Evolutionary conservation across 768 basidiomycete genomes (phyloP), one percentile per base, ranked within the genome.

Genomic region (Boletus barrowsii): DNA sequence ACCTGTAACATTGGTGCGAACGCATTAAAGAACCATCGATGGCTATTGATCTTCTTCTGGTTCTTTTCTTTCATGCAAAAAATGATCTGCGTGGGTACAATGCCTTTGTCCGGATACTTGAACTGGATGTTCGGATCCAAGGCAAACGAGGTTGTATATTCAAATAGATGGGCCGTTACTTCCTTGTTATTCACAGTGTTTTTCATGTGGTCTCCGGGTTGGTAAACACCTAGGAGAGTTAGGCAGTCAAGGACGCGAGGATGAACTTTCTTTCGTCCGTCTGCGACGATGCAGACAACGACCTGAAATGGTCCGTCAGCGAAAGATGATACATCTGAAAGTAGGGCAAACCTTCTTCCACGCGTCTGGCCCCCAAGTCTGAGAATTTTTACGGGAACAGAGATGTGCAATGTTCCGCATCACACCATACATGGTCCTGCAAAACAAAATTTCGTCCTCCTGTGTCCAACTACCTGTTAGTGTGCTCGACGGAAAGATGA

Each of bases 21-120:
- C 0, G 93, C 95, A 67, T 97, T 98, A 72, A 98, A 97, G 71
- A 95, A 96, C 95, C 95, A 98, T 45, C 95, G 78, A 64, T 97
- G 94, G 44, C 88, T 91, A 68, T 97, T 98, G 66, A 98, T 95
- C 75, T 98, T 97, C 78, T 95, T 94, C 67, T 92, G 88, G 67
- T 96, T 98, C 76, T 84, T 90, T 75, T 95, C 93, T 75, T 93
- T 91, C 76, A 90, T 79, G 67, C 87, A 90, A 67, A 91, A 91
- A 32, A 98, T 86, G 46, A 91, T 93, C 67, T 95, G 96, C n/a
- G 88, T 93, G 2, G 93, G 94, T 13, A 93, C 88, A 40, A 95
- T 90, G 3, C 93, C 93, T 70, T 93, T 93, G 67, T 94, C 93
- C 1, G 92, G 90, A 60, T 90, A 92, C 66, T 82, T 83, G 74